A percentile compares a stretch with the other conserved stretches of the same genome.
Conservation (phyloP, 2,329 filamentous ascomycete species). For the Penicillium rolfsii region DNA sequence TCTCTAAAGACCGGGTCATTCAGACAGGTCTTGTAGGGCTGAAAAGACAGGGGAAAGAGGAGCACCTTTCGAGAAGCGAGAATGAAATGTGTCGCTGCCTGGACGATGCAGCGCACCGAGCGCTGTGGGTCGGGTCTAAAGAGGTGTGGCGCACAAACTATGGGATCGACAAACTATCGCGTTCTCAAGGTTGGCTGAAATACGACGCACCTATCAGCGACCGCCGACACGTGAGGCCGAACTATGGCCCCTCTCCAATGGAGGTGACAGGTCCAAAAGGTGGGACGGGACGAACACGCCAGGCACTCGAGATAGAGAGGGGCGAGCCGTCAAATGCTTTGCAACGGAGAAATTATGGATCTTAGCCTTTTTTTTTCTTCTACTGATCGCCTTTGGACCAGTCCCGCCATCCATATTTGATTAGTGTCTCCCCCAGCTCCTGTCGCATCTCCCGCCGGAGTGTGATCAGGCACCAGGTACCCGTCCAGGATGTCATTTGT, state of each 20-base stretch:
- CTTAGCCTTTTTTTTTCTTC: background rate
- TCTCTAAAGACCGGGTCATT: background rate
- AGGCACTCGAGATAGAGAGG: constrained; percentile 13
- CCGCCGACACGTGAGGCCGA: constrained; percentile 1
- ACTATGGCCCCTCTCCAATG: constrained; percentile 8
- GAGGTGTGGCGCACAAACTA: constrained; percentile 22
- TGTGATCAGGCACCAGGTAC: constrained; percentile 7
- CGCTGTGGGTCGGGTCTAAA: constrained; percentile 3
- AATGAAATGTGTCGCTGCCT: background rate
- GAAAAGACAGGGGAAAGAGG: background rate
- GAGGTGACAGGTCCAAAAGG: constrained; percentile 36
- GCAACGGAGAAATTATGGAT: constrained; percentile 17
- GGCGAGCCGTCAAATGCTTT: constrained; percentile 17
- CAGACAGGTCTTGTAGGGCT: background rate
- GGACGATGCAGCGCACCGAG: background rate
- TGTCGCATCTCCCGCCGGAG: background rate
- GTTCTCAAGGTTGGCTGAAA: constrained; percentile 16
- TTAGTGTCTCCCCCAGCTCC: constrained; percentile 5
- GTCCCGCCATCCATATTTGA: constrained; percentile 8
- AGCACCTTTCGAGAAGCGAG: background rate
- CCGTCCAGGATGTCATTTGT: constrained; percentile 25
- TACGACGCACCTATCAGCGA: constrained; percentile 25
- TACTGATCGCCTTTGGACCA: background rate
- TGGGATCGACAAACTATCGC: constrained; percentile 27
- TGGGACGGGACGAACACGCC: constrained; percentile 15